Base-by-base conservation (phyloP, 352 stramenopile species). In the Albugo candida region DNA sequence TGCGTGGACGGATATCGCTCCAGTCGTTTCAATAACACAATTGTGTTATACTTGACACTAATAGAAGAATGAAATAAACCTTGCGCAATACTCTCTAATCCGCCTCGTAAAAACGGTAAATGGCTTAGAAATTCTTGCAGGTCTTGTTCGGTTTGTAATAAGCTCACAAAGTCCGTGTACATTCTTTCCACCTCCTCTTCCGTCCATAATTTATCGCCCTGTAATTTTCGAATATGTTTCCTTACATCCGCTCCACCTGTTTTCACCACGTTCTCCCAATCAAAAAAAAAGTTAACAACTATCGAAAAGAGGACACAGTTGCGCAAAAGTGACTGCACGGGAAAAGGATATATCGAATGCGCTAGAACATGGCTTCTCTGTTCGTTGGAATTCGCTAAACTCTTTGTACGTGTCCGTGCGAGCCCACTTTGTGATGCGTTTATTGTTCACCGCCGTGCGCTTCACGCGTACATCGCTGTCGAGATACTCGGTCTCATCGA, bases 11-110 rank as follows among this genome's bases (percentile, higher is more conserved):
- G 59, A 37, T 78, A 87, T 46, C 74, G 65, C 53, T 92, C 79
- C 20, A 89, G 64, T n/a, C 79, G 70, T 61, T 92, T 81, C 14
- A 92, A 67, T 36, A 92, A 55, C 27, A 87, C 57, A 36, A 92
- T 76, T 0, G 79, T 89, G 54, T 92, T 92, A 63, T 89, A 72
- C 58, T 92, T 89, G 56, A 92, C 75, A 35, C 76, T 80, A 50
- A 89, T 89, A 1, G 71, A 87, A 19, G 74, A 51, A 52, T 92
- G 79, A 44, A 88, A 92, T 17, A 92, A 83, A 13, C 79, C 79
- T 47, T 89, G 76, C 6, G 79, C 79, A 46, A 92, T 70, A 1
- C 72, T 75, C 49, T 87, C 74, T 18, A 92, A 66, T 0, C 79
- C 79, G 11, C 76, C 79, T 14, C 75, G 68, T 8, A 81, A 64